Percentiles rank a stretch among this genome's conserved stretches.
Conservation (phyloP, 73 alveolate species). For the Symbiodinium pilosum region DNA sequence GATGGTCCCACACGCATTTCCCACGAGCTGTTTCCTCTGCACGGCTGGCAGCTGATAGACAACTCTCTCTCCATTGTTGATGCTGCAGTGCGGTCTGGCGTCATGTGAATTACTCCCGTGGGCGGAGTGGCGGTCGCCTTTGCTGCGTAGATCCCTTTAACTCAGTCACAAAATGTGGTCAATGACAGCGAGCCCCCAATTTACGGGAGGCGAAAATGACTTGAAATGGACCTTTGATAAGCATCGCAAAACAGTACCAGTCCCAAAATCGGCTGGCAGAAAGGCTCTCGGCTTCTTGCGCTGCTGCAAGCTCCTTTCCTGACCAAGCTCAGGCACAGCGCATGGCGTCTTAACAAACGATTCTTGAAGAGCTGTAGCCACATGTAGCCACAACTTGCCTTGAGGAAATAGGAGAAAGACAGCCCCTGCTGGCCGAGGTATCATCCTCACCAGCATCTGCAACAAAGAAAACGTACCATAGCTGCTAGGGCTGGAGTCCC, state of each 20-base stretch:
- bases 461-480: too few relatives aligned
- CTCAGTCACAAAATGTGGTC: too few relatives aligned
- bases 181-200: too few relatives aligned
- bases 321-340: background rate
- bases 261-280: background rate
- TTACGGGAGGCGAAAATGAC: too few relatives aligned
- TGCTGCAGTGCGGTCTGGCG: background rate
- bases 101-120: background rate
- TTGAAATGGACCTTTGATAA: too few relatives aligned
- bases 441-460: too few relatives aligned
- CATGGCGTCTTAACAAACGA: too few relatives aligned
- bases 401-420: background rate
- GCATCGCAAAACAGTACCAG: background rate
- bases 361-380: too few relatives aligned
- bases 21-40: background rate
- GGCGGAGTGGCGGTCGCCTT: background rate
- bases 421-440: background rate
- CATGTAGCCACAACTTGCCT: background rate
- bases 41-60: background rate
- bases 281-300: background rate
- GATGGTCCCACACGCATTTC: background rate
- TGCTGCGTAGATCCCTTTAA: background rate
- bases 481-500: too few relatives aligned
- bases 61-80: background rate
- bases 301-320: constrained; percentile 14